These are phyloP conservation scores for Acidiella bohemica DNA, from an alignment of 495 filamentous ascomycete species.

Conservation along the genomic window DNA sequence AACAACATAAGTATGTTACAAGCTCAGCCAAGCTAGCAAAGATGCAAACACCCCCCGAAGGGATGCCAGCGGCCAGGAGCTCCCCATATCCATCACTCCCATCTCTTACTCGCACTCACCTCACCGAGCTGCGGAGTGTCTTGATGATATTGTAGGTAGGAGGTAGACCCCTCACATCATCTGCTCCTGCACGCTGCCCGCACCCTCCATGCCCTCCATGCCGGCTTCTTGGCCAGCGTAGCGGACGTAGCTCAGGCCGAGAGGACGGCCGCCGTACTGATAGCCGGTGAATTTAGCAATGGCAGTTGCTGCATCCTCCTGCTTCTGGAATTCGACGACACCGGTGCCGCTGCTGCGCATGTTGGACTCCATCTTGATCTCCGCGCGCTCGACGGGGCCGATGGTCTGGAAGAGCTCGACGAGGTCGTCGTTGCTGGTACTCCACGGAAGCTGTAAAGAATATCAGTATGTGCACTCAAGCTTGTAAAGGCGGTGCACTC, in stretches of 20 bases:
- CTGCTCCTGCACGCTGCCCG: constrained; percentile 76
- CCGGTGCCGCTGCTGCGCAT: constrained; percentile 90
- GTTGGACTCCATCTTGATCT: constrained; percentile 96
- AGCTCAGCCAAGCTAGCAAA: constrained; percentile 6
- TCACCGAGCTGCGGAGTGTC: too few relatives aligned
- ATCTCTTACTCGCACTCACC: too few relatives aligned
- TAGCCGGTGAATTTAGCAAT: constrained; percentile 97
- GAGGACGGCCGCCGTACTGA: constrained; percentile 88
- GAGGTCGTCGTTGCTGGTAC: constrained; percentile 93
- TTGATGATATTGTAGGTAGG: not conserved
- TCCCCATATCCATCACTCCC: too few relatives aligned
- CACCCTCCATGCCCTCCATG: constrained; percentile 59
- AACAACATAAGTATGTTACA: constrained; percentile 18
- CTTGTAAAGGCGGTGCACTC: constrained; percentile 33
- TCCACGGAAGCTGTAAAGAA: constrained; percentile 73
- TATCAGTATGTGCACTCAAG: constrained; percentile 11
- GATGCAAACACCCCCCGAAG: too few relatives aligned
- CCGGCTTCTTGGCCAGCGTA: constrained; percentile 60
- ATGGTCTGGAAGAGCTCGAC: constrained; percentile 95
- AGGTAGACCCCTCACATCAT: constrained; percentile 60
- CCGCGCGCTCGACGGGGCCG: constrained; percentile 91
- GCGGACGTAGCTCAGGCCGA: constrained; percentile 83
- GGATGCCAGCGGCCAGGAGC: too few relatives aligned
- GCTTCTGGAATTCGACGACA: constrained; percentile 79
- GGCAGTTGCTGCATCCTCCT: constrained; percentile 77